Conservation (phyloP, 805 yeast genomes). For the Ogataea trehaloabstinens region DNA sequence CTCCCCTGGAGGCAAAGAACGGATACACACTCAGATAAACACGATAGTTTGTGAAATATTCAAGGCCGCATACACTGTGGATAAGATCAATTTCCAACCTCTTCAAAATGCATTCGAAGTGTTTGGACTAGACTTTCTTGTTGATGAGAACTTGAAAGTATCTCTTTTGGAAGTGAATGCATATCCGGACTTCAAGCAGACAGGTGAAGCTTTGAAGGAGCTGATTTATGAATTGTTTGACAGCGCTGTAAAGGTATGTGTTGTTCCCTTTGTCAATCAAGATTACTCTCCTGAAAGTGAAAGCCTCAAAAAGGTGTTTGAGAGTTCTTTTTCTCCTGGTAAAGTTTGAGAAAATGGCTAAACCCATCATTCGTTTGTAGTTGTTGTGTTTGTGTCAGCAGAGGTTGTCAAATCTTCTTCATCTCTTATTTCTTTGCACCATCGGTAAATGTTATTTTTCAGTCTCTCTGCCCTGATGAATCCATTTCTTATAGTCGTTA, state of each 20-base stretch:
- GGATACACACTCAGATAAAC: slow-evolving; percentile 55
- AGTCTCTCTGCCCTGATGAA: slow-evolving; percentile 75
- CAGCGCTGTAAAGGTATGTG: slow-evolving; percentile 46
- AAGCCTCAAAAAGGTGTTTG: slow-evolving; percentile 11
- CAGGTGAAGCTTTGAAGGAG: slow-evolving; percentile 71
- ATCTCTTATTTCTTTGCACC: slow-evolving; percentile 87
- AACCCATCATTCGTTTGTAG: background rate
- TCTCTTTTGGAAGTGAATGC: slow-evolving; percentile 82
- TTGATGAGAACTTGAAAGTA: slow-evolving; percentile 54
- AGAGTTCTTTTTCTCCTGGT: background rate
- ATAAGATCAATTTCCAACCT: slow-evolving; percentile 82
- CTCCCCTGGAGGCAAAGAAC: slow-evolving; percentile 31
- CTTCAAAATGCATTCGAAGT: slow-evolving; percentile 78
- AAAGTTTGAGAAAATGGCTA: background rate
- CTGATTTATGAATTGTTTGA: slow-evolving; percentile 68
- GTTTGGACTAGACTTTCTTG: slow-evolving; percentile 86
- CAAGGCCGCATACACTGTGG: slow-evolving; percentile 76
- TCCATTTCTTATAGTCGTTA: slow-evolving; percentile 71
- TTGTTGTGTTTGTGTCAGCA: background rate
- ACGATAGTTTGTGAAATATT: slow-evolving; percentile 67
- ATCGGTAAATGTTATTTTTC: slow-evolving; percentile 64
- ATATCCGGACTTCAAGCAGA: slow-evolving; percentile 95
- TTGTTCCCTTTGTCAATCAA: slow-evolving; percentile 45
- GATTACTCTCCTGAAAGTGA: slow-evolving; percentile 11
- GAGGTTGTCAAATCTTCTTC: slow-evolving; percentile 25